These are phyloP conservation scores for Fusarium pseudograminearum DNA, from an alignment of 2,329 filamentous ascomycete genomes.

Conservation along the genomic window DNA sequence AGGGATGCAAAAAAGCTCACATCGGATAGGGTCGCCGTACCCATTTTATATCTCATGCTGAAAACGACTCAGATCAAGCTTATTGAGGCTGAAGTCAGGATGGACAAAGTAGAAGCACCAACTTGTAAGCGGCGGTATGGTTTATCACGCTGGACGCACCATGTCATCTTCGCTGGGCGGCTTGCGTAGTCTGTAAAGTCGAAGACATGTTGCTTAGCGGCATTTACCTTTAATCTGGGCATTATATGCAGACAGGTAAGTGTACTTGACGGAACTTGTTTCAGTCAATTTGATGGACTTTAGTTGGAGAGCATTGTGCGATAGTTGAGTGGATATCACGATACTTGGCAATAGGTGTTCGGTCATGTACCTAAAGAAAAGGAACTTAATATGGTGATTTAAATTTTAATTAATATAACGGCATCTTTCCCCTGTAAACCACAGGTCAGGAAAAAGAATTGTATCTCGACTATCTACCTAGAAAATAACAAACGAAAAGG, in stretches of 20 bases:
- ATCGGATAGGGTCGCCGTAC: neutral
- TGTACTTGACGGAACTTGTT: neutral
- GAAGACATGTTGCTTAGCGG: neutral
- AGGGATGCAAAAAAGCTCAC: neutral
- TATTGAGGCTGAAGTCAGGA: neutral
- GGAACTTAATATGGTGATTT: no score
- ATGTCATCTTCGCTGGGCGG: neutral
- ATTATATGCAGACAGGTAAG: neutral
- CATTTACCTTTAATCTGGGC: neutral
- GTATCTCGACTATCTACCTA: no score
- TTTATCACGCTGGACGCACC: accelerated
- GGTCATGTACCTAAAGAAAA: neutral
- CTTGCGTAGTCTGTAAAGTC: neutral
- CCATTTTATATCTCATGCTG: neutral
- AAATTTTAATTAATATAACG: no score
- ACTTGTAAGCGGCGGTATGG: neutral
- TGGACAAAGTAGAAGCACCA: neutral
- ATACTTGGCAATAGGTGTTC: neutral
- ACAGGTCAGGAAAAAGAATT: neutral
- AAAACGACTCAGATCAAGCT: neutral
- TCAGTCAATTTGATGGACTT: neutral
- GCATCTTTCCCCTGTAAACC: accelerated
- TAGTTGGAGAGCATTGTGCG: neutral
- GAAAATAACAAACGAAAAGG: neutral
- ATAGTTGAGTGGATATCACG: neutral